These are phyloP conservation scores for Penicillium samsonianum DNA, from an alignment of 495 filamentous ascomycete genomes.

Conservation along the genomic window DNA sequence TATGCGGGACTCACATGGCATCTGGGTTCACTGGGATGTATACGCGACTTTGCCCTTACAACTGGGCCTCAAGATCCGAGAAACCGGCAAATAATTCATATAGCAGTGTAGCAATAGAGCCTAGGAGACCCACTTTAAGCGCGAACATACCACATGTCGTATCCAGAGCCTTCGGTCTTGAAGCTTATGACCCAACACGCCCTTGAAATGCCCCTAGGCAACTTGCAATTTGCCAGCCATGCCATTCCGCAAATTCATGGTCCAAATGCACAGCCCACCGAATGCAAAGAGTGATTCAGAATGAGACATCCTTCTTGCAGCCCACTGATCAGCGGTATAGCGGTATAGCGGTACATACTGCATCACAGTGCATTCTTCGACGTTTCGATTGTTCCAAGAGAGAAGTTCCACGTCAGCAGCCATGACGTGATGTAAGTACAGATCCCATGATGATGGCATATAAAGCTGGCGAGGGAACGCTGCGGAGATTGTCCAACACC, in stretches of 20 bases:
- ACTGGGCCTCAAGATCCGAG: not conserved
- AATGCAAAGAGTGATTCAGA: too few relatives aligned
- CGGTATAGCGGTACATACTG: too few relatives aligned
- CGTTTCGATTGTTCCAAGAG: too few relatives aligned
- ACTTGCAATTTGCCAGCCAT: not conserved
- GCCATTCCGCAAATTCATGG: not conserved
- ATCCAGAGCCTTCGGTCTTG: conserved; percentile 1
- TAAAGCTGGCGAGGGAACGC: too few relatives aligned
- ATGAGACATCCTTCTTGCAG: not conserved
- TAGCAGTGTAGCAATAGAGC: not conserved
- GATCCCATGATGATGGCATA: too few relatives aligned
- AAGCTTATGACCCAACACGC: not conserved
- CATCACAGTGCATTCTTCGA: too few relatives aligned
- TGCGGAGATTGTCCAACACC: too few relatives aligned
- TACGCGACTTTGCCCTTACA: not conserved
- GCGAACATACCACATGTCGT: not conserved
- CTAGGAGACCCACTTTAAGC: not conserved
- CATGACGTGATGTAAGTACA: too few relatives aligned
- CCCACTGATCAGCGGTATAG: not conserved
- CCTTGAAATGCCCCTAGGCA: not conserved
- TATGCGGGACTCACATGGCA: too few relatives aligned
- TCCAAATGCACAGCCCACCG: too few relatives aligned
- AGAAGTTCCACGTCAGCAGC: too few relatives aligned
- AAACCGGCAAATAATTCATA: not conserved
- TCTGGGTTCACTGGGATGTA: not conserved